phyloP scores from a whole-genome alignment of 192 early-diverging fungal species.

The Jimgerdemannia flammicorona region DNA sequence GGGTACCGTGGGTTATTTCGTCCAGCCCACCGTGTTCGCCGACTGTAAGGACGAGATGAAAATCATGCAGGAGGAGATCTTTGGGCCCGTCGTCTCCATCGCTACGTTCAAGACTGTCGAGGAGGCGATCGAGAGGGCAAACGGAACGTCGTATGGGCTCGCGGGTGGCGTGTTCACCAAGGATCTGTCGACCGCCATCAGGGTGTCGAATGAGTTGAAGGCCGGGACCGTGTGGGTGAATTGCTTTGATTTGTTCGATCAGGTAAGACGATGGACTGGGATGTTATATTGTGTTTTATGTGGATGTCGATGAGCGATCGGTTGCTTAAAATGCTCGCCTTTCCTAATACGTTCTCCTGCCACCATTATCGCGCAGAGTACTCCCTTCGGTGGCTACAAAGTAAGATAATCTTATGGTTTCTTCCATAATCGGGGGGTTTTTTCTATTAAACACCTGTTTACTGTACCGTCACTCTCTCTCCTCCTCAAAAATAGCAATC shows the following conservation, averaged over 20 bases:
- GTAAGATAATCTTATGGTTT: conserved; percentile 4
- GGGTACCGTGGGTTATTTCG: conserved; percentile 70
- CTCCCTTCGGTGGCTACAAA: conserved; percentile 5
- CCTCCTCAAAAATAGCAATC: conserved; percentile 57
- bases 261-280: conserved; percentile 3
- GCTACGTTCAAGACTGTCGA: conserved; percentile 69
- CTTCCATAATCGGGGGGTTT: conserved; percentile 5
- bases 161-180: conserved; percentile 75
- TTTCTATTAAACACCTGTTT: not conserved
- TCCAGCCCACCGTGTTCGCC: conserved; percentile 74
- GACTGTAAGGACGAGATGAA: conserved; percentile 50
- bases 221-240: conserved; percentile 68
- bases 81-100: conserved; percentile 80
- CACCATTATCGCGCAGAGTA: not conserved
- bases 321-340: too few relatives aligned
- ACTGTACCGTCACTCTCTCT: not conserved
- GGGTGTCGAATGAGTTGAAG: conserved; percentile 43
- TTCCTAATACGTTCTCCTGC: not conserved
- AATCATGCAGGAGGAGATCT: conserved; percentile 75
- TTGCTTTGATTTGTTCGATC: conserved; percentile 44
- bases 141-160: conserved; percentile 74
- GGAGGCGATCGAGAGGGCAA: conserved; percentile 70
- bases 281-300: too few relatives aligned
- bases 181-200: conserved; percentile 54
- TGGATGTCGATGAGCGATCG: too few relatives aligned